Evolutionary conservation across 2,329 filamentous ascomycete genomes (phyloP).

Genomic region (Paracamarosporium sp.): DNA sequence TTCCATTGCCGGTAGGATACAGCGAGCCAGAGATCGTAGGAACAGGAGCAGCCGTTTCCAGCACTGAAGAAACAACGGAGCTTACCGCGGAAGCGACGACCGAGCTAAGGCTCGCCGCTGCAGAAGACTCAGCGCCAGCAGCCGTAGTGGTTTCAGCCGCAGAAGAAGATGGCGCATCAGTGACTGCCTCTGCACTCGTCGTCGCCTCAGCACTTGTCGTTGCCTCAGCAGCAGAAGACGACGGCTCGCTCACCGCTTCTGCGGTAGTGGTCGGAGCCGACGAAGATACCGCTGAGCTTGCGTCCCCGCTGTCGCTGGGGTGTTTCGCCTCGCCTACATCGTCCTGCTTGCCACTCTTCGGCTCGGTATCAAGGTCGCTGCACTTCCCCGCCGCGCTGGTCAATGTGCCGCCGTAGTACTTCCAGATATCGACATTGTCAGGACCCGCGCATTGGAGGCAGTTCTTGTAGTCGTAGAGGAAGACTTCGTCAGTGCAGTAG

Average conservation of each 20-base stretch:
- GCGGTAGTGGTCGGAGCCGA: constrained; percentile 5
- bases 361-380: constrained; percentile 22
- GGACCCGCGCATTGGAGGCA: constrained; percentile 55
- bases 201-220: not conserved
- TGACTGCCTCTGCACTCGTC: not conserved
- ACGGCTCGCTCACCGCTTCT: not conserved
- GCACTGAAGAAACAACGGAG: not conserved
- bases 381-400: constrained; percentile 36
- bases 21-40: constrained; percentile 9
- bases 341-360: constrained; percentile 25
- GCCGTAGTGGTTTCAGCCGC: not conserved
- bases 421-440: constrained; percentile 54
- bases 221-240: constrained; percentile 5
- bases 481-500: constrained; percentile 50
- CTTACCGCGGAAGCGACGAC: not conserved
- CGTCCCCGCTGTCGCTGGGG: constrained; percentile 4
- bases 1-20: constrained; percentile 18
- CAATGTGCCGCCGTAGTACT: constrained; percentile 50
- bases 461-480: constrained; percentile 50
- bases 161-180: not conserved
- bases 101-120: not conserved
- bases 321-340: constrained; percentile 22
- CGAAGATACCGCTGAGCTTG: constrained; percentile 12
- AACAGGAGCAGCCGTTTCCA: constrained; percentile 2
- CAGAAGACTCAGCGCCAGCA: not conserved